Base-by-base conservation (phyloP, 163 green algal genomes). In the Prototheca cutis region DNA sequence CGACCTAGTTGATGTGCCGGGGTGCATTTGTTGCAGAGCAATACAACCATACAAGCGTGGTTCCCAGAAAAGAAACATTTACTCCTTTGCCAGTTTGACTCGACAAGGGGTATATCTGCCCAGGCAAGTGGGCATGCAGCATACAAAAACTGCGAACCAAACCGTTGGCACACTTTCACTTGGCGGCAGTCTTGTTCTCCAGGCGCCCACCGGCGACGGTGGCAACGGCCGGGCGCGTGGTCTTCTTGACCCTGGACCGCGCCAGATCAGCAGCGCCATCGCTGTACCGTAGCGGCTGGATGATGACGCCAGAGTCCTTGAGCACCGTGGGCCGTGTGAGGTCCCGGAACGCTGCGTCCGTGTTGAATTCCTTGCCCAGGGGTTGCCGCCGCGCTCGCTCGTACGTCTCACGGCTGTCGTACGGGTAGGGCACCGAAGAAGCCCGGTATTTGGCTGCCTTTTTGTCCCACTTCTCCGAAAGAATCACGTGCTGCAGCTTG, bases 351-450 rank as follows among this genome's bases (percentile, higher is more conserved):
- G 85, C 64, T 6, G 69, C 65, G 57, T 94, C 84, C 0, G 91
- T 90, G 80, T 98, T 98, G 79, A 76, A 88, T 32, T 96, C 84
- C 6, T 67, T 62, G 13, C 91, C 91, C 34, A 98, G 66, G 5
- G 91, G 90, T 63, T 87, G 84, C 21, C 89, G 78, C 56, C 96
- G 81, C 32, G 70, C 78, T 19, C 72, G 63, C 76, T 96, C 91
- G 59, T 94, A 97, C 1, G 74, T 80, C n/a, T 89, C 84, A 53
- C 67, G 78, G 29, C 49, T 79, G 27, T 78, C 72, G 72, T 88
- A 97, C 17, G 84, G 84, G 70, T 85, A 94, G 19, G 90, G 90
- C 62, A 93, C 75, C 5, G 47, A 10, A 3, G 76, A 52, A 2
- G 80, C 73, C 3, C 63, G 70, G 62, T 89, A 94, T 65, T 87